Conservation (phyloP, 345 rosid genomes). For the Gossypium rotundifolium region DNA sequence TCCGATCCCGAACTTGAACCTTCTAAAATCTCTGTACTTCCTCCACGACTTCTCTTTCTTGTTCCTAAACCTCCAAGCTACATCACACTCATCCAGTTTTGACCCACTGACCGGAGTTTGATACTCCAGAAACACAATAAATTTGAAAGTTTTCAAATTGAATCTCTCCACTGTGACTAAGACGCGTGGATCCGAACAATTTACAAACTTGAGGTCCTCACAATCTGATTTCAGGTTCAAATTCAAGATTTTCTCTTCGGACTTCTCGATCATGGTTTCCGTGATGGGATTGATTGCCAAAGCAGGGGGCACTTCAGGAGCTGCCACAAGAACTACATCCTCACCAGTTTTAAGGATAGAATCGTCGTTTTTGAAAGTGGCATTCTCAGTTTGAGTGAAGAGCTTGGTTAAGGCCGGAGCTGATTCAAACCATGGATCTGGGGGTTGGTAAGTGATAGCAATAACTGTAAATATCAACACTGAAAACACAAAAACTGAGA, state of each 20-base stretch:
- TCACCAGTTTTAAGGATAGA: conserved; percentile 79
- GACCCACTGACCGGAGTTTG: conserved; percentile 13
- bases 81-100: conserved; percentile 70
- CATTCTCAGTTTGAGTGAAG: conserved; percentile 63
- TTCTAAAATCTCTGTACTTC: conserved; percentile 83
- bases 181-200: conserved; percentile 82
- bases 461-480: conserved; percentile 77
- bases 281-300: conserved; percentile 30
- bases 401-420: conserved; percentile 82
- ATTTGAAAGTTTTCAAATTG: conserved; percentile 62
- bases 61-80: conserved; percentile 87
- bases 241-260: conserved; percentile 41
- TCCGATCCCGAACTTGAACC: conserved; percentile 60
- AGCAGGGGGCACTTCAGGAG: conserved; percentile 23
- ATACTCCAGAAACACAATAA: conserved; percentile 25
- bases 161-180: conserved; percentile 75
- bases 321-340: conserved; percentile 36
- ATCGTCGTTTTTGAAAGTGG: conserved; percentile 71
- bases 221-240: conserved; percentile 34
- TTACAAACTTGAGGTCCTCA: conserved; percentile 45
- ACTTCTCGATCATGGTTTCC: conserved; percentile 38
- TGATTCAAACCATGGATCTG: conserved; percentile 96
- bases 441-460: conserved; percentile 93
- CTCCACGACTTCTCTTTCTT: conserved; percentile 96
- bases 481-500: conserved; percentile 80